Conservation (phyloP, 768 basidiomycete species). For the Filobasidium floriforme region DNA sequence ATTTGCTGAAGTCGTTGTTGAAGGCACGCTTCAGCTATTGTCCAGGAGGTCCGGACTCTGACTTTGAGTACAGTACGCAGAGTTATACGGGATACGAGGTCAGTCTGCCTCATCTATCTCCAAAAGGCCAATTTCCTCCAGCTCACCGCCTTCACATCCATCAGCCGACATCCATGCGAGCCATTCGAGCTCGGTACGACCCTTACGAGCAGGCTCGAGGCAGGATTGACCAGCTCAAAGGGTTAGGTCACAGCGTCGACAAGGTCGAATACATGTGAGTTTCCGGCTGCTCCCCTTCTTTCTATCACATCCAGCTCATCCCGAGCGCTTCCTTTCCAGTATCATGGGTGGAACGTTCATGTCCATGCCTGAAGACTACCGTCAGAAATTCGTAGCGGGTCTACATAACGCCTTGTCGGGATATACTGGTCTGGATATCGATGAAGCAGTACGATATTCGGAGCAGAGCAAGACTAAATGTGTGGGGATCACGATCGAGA, state of each 20-base stretch:
- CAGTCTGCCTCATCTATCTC: conserved; percentile 5
- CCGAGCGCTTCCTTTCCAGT: conserved; percentile 52
- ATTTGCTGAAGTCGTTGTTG: no score
- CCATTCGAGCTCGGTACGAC: conserved; percentile 91
- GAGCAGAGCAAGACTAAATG: conserved; percentile 97
- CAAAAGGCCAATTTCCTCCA: not conserved
- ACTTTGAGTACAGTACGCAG: conserved; percentile 97
- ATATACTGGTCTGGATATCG: conserved; percentile 83
- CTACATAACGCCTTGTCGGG: conserved; percentile 95
- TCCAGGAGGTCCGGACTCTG: conserved; percentile 96
- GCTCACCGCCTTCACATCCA: conserved; percentile 47
- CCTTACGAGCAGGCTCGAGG: conserved; percentile 96
- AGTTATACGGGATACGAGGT: conserved; percentile 48
- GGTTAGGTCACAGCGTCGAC: conserved; percentile 92
- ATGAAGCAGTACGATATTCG: conserved; percentile 94
- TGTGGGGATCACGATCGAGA: conserved; percentile 98
- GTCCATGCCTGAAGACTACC: conserved; percentile 97
- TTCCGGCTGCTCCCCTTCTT: not conserved
- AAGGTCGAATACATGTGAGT: conserved; percentile 59
- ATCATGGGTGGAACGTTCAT: conserved; percentile 99
- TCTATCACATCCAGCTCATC: not conserved
- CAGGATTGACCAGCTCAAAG: conserved; percentile 88
- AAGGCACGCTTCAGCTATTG: conserved; percentile 61
- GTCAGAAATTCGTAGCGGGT: conserved; percentile 86
- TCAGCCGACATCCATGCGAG: conserved; percentile 97